These are phyloP conservation scores for Wallacemonas sp. DNA, from an alignment of 208 protist genomes.

Conservation along the genomic window DNA sequence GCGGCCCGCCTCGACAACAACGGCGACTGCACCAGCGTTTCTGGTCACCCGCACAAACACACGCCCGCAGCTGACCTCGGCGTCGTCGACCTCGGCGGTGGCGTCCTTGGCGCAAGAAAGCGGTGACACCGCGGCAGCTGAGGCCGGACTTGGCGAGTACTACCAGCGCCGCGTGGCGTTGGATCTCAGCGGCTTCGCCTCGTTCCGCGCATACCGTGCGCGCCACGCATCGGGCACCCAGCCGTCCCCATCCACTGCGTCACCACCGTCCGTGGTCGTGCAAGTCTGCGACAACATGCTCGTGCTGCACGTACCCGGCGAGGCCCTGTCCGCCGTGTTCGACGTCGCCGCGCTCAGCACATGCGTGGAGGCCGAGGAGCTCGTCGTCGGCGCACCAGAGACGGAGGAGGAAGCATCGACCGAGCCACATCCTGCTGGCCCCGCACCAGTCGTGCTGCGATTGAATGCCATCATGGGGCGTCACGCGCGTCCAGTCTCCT, in stretches of 20 bases:
- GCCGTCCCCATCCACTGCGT: neutral
- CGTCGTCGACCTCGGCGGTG: neutral
- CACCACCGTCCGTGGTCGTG: constrained; percentile 24
- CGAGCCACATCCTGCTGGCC: neutral
- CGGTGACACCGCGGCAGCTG: neutral
- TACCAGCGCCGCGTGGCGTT: constrained; percentile 18
- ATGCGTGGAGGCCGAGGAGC: constrained; percentile 14
- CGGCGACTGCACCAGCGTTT: neutral
- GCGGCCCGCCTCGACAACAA: neutral
- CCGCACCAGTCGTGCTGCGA: neutral
- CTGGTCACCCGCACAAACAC: neutral
- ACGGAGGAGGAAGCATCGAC: neutral
- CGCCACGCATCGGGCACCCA: constrained; percentile 1
- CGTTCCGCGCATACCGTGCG: constrained; percentile 18
- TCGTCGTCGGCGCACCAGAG: neutral
- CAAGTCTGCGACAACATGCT: constrained; percentile 59
- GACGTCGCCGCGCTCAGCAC: constrained; percentile 24
- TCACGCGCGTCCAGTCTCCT: constrained; percentile 2
- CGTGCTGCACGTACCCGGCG: constrained; percentile 34
- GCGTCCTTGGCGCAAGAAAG: neutral
- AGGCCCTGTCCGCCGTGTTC: constrained; percentile 33
- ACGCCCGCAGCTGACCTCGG: neutral
- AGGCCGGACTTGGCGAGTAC: neutral
- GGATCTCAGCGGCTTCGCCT: constrained; percentile 26
- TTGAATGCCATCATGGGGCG: constrained; percentile 4